Evolutionary conservation across 2,329 filamentous ascomycete genomes (phyloP), one percentile per base, ranked within the genome.

Genomic region (Boeremia lycopersici): DNA sequence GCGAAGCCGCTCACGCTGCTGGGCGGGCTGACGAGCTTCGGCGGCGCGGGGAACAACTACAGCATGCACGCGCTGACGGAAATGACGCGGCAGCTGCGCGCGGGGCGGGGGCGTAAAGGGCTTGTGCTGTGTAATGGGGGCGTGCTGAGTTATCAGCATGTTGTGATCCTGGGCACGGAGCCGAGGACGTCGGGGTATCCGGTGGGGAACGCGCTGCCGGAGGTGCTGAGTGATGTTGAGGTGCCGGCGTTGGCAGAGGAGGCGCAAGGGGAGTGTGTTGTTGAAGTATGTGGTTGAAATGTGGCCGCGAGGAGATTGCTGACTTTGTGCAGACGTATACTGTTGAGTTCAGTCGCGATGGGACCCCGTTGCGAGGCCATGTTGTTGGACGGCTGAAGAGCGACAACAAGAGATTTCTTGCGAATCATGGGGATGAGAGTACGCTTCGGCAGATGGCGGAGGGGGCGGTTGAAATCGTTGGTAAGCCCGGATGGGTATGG

Each of bases 1-100:
- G 11, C 58, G 4, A 86, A 84, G 57, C 79, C 83, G 0, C 78
- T 88, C 17, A 88, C 85, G 0, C 70, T 89, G 0, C 76, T 89
- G 0, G 87, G 87, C 0, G 87, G 87, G 0, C 64, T 90, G 48
- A 89, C 87, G 4, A 87, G 82, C 0, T 89, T 89, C 54, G 87
- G 87, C 0, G 87, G 87, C 0, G 87, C 87, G 6, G 87, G 87
- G 0, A 89, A 89, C 59, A 89, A 89, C 49, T 89, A 89, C 56
- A 87, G 84, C 0, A 85, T 89, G 81, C 86, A 89, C 74, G 85
- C 73, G 23, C 48, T 76, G 36, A 74, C 71, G 6, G 70, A 69
- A 33, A 70, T 73, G 65, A 65, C 64, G 77, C 76, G 82, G 76
- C 11, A 80, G 50, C 68, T 89, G 3, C 77, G 85, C 9, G 64